phyloP scores from a whole-genome alignment of 257 asterid species.

The Oldenlandia corymbosa region DNA sequence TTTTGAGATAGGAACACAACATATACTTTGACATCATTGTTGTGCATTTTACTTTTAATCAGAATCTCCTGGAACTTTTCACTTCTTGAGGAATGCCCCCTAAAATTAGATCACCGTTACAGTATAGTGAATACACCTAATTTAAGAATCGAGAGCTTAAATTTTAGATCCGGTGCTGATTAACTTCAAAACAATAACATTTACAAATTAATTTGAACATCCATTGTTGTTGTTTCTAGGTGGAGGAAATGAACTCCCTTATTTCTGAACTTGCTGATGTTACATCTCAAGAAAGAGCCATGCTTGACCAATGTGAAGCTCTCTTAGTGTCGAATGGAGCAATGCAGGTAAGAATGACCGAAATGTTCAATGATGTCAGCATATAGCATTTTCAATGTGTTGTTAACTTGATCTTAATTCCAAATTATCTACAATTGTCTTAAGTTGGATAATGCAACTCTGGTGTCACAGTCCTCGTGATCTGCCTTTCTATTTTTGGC shows the following conservation, averaged over 20 bases:
- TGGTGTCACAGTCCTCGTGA: background rate
- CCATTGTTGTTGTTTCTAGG: slow-evolving; percentile 31
- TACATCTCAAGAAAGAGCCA: slow-evolving; percentile 72
- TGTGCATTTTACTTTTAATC: background rate
- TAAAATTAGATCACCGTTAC: background rate
- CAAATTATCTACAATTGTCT: background rate
- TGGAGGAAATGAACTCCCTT: slow-evolving; percentile 61
- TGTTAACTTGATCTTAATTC: background rate
- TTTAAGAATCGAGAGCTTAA: background rate
- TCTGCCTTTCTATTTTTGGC: background rate
- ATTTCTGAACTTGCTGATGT: slow-evolving; percentile 77
- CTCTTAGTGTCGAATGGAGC: slow-evolving; percentile 55
- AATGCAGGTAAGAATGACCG: slow-evolving; percentile 52
- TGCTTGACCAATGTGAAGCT: slow-evolving; percentile 68
- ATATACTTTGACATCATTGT: too few species aligned
- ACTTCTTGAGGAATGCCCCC: background rate
- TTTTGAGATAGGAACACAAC: too few species aligned
- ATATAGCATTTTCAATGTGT: too few species aligned
- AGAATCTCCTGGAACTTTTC: background rate
- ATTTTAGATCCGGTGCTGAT: too few species aligned
- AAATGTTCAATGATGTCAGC: too few species aligned
- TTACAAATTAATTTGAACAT: slow-evolving; percentile 2
- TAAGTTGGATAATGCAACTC: background rate
- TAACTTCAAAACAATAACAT: background rate
- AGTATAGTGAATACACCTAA: background rate